These are phyloP conservation scores for Aspergillus luchuensis DNA, from an alignment of 2,329 filamentous ascomycete genomes.

Conservation along the genomic window DNA sequence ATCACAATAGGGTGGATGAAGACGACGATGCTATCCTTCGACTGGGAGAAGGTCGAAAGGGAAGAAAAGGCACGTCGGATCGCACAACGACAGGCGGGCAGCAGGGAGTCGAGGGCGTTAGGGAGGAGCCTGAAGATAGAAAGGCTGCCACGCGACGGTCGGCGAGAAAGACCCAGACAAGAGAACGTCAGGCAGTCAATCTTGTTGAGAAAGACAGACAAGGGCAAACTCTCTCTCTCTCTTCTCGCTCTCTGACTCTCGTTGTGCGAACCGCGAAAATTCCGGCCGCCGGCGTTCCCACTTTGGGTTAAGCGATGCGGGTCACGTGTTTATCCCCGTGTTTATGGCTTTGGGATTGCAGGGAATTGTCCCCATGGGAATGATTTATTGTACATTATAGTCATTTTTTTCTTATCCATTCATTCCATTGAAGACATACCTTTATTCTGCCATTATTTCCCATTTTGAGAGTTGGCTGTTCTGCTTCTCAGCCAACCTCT, in stretches of 20 bases:
- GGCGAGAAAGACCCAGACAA: slow-evolving; percentile 25
- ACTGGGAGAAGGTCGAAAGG: slow-evolving; percentile 6
- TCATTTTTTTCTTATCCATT: too few relatives aligned
- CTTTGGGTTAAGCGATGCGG: slow-evolving; percentile 40
- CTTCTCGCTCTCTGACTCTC: neutral
- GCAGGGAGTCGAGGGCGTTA: slow-evolving; percentile 28
- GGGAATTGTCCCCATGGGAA: too few relatives aligned
- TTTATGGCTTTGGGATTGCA: too few relatives aligned
- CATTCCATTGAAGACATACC: too few relatives aligned
- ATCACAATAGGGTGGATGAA: slow-evolving; percentile 15
- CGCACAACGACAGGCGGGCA: slow-evolving; percentile 33
- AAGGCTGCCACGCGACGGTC: slow-evolving; percentile 42
- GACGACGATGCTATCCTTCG: neutral
- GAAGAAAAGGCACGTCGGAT: slow-evolving; percentile 21
- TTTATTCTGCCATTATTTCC: too few relatives aligned
- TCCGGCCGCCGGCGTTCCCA: slow-evolving; percentile 32
- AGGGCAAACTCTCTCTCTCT: neutral
- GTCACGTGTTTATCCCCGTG: slow-evolving; percentile 30
- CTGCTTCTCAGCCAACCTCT: too few relatives aligned
- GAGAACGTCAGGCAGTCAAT: slow-evolving; percentile 19
- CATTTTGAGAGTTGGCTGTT: too few relatives aligned
- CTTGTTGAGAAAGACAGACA: slow-evolving; percentile 21
- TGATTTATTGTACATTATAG: too few relatives aligned
- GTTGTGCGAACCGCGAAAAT: slow-evolving; percentile 42
- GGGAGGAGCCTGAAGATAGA: slow-evolving; percentile 23